Conservation (phyloP, 768 basidiomycete genomes). For the Phlegmacium glaucopus region DNA sequence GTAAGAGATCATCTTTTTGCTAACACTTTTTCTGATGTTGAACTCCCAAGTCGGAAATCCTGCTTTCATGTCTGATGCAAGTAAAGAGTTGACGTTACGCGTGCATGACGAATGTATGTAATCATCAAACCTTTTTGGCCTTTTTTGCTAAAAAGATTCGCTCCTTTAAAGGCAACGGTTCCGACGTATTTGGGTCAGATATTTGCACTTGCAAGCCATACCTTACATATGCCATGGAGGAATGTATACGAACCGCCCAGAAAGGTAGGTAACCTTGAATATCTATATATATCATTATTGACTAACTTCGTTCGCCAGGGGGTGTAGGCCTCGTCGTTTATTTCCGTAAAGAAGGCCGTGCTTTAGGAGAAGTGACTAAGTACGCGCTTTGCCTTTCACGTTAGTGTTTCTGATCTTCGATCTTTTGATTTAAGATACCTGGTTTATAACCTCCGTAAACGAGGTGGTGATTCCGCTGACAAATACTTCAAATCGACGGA, state of each 20-base stretch:
- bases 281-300: not conserved
- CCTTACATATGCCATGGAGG: conserved; percentile 88
- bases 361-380: conserved; percentile 92
- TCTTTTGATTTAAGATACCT: conserved; percentile 58
- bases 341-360: conserved; percentile 92
- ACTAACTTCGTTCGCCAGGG: conserved; percentile 31
- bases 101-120: conserved; percentile 89
- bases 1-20: conserved; percentile 33
- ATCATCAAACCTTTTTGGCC: not conserved
- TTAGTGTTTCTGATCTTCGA: not conserved
- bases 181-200: conserved; percentile 93
- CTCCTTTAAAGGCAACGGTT: conserved; percentile 71
- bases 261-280: conserved; percentile 17
- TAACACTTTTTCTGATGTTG: not conserved
- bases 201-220: conserved; percentile 95
- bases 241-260: conserved; percentile 78
- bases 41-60: conserved; percentile 69
- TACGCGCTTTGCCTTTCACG: conserved; percentile 27
- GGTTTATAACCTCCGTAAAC: conserved; percentile 95
- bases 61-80: conserved; percentile 68
- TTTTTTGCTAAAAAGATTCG: not conserved
- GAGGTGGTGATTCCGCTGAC: conserved; percentile 89
- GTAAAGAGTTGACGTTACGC: conserved; percentile 80
- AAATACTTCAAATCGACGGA: conserved; percentile 95
- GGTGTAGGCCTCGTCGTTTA: conserved; percentile 94